Base-by-base conservation (phyloP, 2,329 filamentous ascomycete species). In the Arthrocladium fulminans region DNA sequence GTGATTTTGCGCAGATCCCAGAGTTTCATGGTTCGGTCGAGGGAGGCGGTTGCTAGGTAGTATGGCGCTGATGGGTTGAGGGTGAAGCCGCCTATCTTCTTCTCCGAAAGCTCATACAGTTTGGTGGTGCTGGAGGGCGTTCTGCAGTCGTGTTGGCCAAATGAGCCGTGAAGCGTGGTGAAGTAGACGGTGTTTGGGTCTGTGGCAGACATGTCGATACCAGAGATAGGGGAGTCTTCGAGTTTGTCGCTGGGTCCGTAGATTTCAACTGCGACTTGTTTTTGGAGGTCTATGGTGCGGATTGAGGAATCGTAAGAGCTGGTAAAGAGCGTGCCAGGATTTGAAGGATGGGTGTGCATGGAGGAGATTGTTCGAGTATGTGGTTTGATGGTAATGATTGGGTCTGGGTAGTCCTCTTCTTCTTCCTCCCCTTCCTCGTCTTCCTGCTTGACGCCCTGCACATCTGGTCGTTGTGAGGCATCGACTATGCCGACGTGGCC, bases 81-180 rank as follows among this genome's bases (percentile, higher is more conserved):
- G 0, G 83, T 85, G 65, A 97, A 97, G 0, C 92, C 92, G 15
- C 92, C 92, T 47, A 98, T 96, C 62, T 98, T 98, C 65, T 94
- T 89, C 46, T 94, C 88, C 0, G 83, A 85, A 0, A 97, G 71
- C 7, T 79, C 74, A 77, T 87, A 94, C 1, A 85, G 70, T 13
- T 88, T 78, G 0, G 77, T 74, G 2, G 79, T 73, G 5, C 68
- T 67, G 0, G 69, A 66, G 9, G 73, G 69, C 0, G 76, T 74
- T 6, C 90, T 80, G 47, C 84, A 74, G 60, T 98, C 92, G 60
- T 92, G 81, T 1, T 84, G 81, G 0, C 89, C 89, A 23, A 97
- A 82, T 0, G 73, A 73, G 1, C 92, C 92, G 27, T 86, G 76
- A 0, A 98, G 71, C 0, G 90, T 96, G 0, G 89, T 90, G 66